phyloP scores from a whole-genome alignment of 495 filamentous ascomycete genomes.

The Cercophora newfieldiana region DNA sequence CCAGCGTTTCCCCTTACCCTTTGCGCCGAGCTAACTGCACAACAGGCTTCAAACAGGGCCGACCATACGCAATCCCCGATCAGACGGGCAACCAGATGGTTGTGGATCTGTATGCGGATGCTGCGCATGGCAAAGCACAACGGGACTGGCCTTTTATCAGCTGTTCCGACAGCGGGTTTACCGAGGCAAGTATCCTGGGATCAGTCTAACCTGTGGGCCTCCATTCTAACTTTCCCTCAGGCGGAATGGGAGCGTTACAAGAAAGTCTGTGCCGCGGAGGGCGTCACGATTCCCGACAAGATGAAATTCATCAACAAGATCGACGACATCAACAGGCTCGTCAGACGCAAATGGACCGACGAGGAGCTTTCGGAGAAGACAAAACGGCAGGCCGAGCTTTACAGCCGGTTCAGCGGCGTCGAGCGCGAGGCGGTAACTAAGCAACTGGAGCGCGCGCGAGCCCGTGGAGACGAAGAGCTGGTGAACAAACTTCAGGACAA shows the following conservation, averaged over 20 bases:
- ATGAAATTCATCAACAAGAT: conserved; percentile 67
- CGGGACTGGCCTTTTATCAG: conserved; percentile 79
- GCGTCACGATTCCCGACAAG: conserved; percentile 67
- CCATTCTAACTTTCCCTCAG: conserved; percentile 45
- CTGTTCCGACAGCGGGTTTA: conserved; percentile 74
- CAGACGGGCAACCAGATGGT: conserved; percentile 68
- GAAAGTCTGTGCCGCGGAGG: conserved; percentile 68
- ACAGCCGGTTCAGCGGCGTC: conserved; percentile 58
- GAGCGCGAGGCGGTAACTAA: conserved; percentile 63
- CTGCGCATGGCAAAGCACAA: conserved; percentile 73
- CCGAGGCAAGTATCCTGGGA: conserved; percentile 56
- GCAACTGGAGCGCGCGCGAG: conserved; percentile 64
- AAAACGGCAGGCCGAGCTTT: conserved; percentile 61
- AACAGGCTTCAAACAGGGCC: conserved; percentile 71
- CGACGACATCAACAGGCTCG: conserved; percentile 75
- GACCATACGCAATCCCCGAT: conserved; percentile 75
- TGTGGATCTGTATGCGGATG: conserved; percentile 72
- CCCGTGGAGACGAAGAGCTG: conserved; percentile 59
- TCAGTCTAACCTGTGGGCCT: neutral
- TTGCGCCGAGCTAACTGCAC: neutral
- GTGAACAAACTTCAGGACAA: conserved; percentile 63
- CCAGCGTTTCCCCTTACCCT: neutral
- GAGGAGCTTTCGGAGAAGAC: conserved; percentile 78
- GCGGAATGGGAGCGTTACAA: conserved; percentile 82
- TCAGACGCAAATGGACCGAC: conserved; percentile 76